Evolutionary conservation across 2,329 filamentous ascomycete species (phyloP), one percentile per base, ranked within the genome.

Genomic region (Mariannaea elegans): DNA sequence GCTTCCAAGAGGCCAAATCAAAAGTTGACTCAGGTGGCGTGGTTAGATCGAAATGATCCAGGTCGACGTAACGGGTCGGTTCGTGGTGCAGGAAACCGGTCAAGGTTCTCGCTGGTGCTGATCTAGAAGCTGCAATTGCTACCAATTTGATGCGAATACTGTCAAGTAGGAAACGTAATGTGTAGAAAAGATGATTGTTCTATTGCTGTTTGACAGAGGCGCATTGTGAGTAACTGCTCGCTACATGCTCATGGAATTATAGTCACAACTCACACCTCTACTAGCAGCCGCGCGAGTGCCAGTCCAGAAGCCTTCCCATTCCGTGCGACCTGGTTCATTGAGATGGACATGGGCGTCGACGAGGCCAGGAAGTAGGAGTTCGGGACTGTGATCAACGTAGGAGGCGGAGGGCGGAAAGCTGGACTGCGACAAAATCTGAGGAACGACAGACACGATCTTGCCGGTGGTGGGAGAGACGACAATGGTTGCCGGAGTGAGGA

Each of bases 221-320:
- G 14, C 45, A 50, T 31, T 47, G 41, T 72, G 53, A 70, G 68
- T 14, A 21, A 29, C 18, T 47, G 24, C 24, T 12, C 18, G 3
- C 3, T 7, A 18, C 24, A 3, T 39, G 7, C 38, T 45, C 14
- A 39, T 18, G 4, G 23, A 18, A 18, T 16, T 32, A 18, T 13
- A 18, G 50, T 16, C 23, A 51, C n/a, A 16, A 84, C 90, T 78
- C 84, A 95, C 94, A 70, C 95, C 95, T 38, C 95, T 95, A 69
- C 94, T 96, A 10, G 95, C 95, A 4, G 95, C 95, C 31, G 95
- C 95, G 69, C 92, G 87, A 21, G 95, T 98, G 47, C 95, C 95
- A 1, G 94, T 97, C 81, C 90, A 91, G 82, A 99, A 99, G 10
- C 95, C 95, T 75, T 99, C 95, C 95, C 95, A 98, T 85, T 97